Evolutionary conservation across 108 stramenopile genomes (phyloP), one percentile per base, ranked within the genome.

Genomic region (Chaetoceros tenuissimus): DNA sequence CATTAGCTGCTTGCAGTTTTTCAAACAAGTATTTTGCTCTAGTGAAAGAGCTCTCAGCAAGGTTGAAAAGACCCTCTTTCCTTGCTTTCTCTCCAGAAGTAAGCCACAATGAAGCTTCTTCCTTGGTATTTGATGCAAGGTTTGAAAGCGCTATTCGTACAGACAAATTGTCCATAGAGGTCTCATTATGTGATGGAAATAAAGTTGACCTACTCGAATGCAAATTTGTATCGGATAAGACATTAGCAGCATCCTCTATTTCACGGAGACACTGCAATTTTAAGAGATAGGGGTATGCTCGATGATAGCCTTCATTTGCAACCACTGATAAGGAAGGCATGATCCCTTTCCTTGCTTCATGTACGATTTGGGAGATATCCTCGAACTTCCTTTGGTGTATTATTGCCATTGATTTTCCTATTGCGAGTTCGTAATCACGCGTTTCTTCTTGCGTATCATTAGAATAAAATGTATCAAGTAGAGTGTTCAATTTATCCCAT

Each of bases 91-190:
- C 87, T 7, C 87, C 93, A 34, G 75, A 59, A 18, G 55, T 64
- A 24, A 89, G 66, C 71, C 88, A 88, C 28, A 94, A 44, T 2
- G 56, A 66, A n/a, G 77, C 85, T 66, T 87, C 89, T 22, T 87
- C 47, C 1, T 51, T 63, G 8, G 71, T 57, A 43, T 89, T 78
- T 5, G 64, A 47, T 1, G 66, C 60, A 24, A 94, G 55, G 23
- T 83, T 62, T 48, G 87, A 79, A 31, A 94, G 51, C 1, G 85
- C 87, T 24, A 94, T 64, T 24, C 93, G 55, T 2, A 71, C 60
- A 49, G 76, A 55, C 7, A 66, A 66, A 48, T 66, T 8, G 28
- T 64, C 59, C 5, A 72, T 49, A n/a, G n/a, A n/a, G n/a, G n/a
- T n/a, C n/a, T n/a, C n/a, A n/a, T 40, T 10, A 40, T 40, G 8